phyloP scores from a whole-genome alignment of 805 yeast genomes.

The Suhomyces sp. region DNA sequence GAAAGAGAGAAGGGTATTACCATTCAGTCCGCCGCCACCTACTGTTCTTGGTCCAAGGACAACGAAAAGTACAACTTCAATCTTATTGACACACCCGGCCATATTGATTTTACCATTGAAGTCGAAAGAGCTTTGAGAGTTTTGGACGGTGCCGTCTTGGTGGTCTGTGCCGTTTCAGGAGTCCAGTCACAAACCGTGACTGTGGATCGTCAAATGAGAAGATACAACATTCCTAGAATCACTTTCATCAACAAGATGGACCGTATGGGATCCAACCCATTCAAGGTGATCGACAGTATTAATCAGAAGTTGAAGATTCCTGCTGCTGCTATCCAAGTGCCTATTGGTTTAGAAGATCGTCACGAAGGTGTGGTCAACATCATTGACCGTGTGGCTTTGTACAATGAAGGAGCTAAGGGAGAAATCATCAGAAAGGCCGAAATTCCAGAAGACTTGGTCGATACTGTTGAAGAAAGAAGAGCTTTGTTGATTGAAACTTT shows the following conservation, averaged over 20 bases:
- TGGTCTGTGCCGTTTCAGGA: constrained; percentile 97
- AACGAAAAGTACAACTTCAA: constrained; percentile 75
- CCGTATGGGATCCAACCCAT: constrained; percentile 98
- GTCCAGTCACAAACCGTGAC: constrained; percentile 98
- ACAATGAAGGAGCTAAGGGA: constrained; percentile 89
- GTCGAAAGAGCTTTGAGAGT: constrained; percentile 98
- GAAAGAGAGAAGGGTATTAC: constrained; percentile 99
- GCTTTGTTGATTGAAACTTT: constrained; percentile 81
- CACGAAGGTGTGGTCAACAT: constrained; percentile 89
- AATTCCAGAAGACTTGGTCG: constrained; percentile 77
- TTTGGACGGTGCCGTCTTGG: constrained; percentile 95
- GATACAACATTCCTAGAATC: constrained; percentile 94
- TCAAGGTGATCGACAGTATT: constrained; percentile 89
- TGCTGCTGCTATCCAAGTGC: constrained; percentile 97
- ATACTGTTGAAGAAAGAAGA: constrained; percentile 87
- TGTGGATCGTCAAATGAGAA: constrained; percentile 97
- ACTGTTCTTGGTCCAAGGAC: constrained; percentile 91
- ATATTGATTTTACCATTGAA: constrained; percentile 97
- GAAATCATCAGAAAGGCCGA: constrained; percentile 61
- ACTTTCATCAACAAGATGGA: constrained; percentile 98
- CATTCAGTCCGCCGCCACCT: constrained; percentile 97
- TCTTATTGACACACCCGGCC: constrained; percentile 97
- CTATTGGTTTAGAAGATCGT: constrained; percentile 89
- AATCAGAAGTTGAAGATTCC: constrained; percentile 84
- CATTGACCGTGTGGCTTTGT: constrained; percentile 80